Evolutionary conservation across 768 basidiomycete genomes (phyloP).

Genomic region (Lanmaoa rubissima): DNA sequence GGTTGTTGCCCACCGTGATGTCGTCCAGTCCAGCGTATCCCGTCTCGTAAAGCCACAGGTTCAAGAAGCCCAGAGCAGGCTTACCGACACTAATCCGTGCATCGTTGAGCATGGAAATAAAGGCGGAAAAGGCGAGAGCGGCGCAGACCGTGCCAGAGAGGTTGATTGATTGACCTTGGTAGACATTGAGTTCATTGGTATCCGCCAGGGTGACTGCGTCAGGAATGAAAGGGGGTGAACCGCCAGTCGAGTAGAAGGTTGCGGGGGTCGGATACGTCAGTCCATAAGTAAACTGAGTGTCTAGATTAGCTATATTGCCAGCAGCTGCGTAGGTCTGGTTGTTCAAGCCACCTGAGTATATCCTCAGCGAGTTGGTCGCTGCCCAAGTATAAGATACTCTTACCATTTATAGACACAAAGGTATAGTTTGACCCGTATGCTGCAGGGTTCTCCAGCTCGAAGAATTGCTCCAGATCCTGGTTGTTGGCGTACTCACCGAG

Average conservation of each 20-base stretch:
- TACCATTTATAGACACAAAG: conserved; percentile 56
- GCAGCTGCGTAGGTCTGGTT: conserved; percentile 52
- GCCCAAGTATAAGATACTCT: background rate
- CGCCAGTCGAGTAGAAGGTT: conserved; percentile 62
- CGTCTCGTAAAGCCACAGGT: too few relatives aligned
- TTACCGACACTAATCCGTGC: too few relatives aligned
- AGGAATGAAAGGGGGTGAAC: conserved; percentile 56
- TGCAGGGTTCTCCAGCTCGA: conserved; percentile 43
- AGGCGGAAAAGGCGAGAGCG: too few relatives aligned
- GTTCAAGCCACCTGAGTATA: conserved; percentile 53
- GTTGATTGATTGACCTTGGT: too few relatives aligned
- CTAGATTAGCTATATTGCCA: conserved; percentile 64
- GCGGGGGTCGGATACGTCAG: conserved; percentile 58
- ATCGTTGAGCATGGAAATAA: too few relatives aligned
- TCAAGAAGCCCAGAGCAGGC: too few relatives aligned
- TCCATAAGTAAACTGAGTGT: conserved; percentile 67
- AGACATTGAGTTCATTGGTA: too few relatives aligned
- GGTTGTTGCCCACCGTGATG: too few relatives aligned
- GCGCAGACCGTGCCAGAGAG: too few relatives aligned
- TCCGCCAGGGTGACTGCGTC: conserved; percentile 40
- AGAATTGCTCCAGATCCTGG: conserved; percentile 52
- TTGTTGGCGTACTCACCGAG: conserved; percentile 53
- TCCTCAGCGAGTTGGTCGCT: conserved; percentile 4
- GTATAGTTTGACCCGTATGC: conserved; percentile 52
- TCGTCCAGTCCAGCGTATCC: too few relatives aligned